Base-by-base conservation (phyloP, 495 filamentous ascomycete species). In the Aspergillus haitiensis region DNA sequence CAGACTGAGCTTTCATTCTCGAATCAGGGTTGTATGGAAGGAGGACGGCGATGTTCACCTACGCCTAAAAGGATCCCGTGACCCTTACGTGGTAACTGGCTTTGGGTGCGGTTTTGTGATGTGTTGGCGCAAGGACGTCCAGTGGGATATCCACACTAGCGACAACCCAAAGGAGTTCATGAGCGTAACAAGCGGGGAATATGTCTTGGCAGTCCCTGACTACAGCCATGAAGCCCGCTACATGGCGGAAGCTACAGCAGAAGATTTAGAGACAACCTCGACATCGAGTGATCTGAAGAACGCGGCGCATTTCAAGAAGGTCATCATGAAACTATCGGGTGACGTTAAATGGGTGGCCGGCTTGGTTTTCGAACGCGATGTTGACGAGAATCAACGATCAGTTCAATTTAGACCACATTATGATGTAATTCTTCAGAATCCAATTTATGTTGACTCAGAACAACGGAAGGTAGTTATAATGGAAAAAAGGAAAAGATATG, bases 41-140 rank as follows among this genome's bases (percentile, higher is more conserved):
- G 93, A 91, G 48, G 94, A 94, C 70, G 95, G 95, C 16, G 94
- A 98, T 74, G 91, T 99, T 32, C 94, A 98, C 72, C 79, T 99
- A 11, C 89, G 91, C 39, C 75, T 99, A 7, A 99, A 99, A 78
- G 87, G 88, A 45, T 87, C 92, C 47, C 84, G 94, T 59, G 94
- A 99, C 75, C 94, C 94, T 5, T 99, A 99, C 66, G 81, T 89
- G 32, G 88, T 98, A 27, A 97, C 91, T 34, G 92, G 93, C 8
- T 87, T 93, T 68, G 94, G 94, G 46, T 92, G 91, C 50, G 94
- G 94, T 6, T 95, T 99, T 62, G 81, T 97, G 12, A 96, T 99
- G 92, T 97, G 93, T 70, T 98, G 92, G 92, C 89, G 93, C 42
- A 91, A 88, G 64, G 87, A 97, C 66, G 93, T 98, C 39, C 82